Conservation (phyloP, 1,284 basidiomycete species). For the Tylopilus orsonianus region DNA sequence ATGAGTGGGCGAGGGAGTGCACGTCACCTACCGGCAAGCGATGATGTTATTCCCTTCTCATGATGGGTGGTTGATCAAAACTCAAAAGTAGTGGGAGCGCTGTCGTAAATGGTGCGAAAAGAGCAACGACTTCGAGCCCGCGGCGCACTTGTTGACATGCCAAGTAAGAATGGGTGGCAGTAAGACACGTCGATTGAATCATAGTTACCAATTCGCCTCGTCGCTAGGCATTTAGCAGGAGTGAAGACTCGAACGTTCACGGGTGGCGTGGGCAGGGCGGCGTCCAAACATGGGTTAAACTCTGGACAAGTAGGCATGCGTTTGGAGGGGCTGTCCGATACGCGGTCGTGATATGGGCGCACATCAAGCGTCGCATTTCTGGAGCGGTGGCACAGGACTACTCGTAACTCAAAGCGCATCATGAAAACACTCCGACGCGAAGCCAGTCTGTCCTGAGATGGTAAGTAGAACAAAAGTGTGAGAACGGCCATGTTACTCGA, state of each 20-base stretch:
- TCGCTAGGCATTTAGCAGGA: not conserved
- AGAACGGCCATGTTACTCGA: slow-evolving; percentile 14
- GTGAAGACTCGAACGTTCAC: not conserved
- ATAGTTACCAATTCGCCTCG: not conserved
- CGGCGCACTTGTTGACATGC: not conserved
- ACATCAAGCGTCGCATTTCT: slow-evolving; percentile 1
- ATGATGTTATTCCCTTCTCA: slow-evolving; percentile 22
- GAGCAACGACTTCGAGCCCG: not conserved
- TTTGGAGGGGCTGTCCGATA: slow-evolving; percentile 5
- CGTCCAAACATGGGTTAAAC: not conserved
- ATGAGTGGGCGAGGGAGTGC: slow-evolving; percentile 11
- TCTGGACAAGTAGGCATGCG: not conserved
- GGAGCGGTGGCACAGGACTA: not conserved
- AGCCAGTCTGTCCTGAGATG: slow-evolving; percentile 12
- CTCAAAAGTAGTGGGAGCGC: slow-evolving; percentile 18
- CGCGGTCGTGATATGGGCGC: slow-evolving; percentile 5
- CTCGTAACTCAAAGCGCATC: not conserved
- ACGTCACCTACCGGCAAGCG: not conserved
- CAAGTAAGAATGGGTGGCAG: not conserved
- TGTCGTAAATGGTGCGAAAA: slow-evolving; percentile 22
- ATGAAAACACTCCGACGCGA: slow-evolving; percentile 5
- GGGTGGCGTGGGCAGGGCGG: not conserved
- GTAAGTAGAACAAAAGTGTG: slow-evolving; percentile 24
- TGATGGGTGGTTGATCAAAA: slow-evolving; percentile 18
- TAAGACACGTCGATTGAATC: slow-evolving; percentile 1